phyloP scores from a whole-genome alignment of 148 eudicot species.

The Rhododendron molle region DNA sequence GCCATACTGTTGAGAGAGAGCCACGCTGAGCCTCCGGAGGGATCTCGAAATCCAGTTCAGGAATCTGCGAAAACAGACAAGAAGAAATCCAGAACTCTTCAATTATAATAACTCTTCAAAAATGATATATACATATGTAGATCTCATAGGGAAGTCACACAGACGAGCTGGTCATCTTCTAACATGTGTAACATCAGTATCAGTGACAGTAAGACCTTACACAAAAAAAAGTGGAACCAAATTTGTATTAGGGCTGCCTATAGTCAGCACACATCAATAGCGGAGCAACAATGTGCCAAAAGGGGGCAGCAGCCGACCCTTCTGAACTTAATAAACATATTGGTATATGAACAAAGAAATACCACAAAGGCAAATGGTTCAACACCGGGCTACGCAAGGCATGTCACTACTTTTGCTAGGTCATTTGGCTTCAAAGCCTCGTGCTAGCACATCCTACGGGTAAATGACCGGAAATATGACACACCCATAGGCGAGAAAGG shows the following conservation, averaged over 20 bases:
- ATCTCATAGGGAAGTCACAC: not conserved
- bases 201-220: not conserved
- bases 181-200: not conserved
- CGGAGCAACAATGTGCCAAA: not conserved
- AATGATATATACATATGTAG: no score
- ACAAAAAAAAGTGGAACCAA: not conserved
- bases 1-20: slow-evolving; percentile 75
- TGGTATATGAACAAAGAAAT: not conserved
- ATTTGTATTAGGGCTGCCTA: not conserved
- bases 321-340: not conserved
- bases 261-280: not conserved
- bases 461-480: not conserved
- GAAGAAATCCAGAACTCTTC: not conserved
- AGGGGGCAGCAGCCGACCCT: not conserved
- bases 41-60: slow-evolving; percentile 95
- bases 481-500: not conserved
- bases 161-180: not conserved
- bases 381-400: not conserved
- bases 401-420: not conserved
- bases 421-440: not conserved
- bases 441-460: not conserved
- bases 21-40: slow-evolving; percentile 98
- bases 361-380: not conserved
- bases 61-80: slow-evolving; percentile 48
- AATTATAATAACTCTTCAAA: not conserved